Evolutionary conservation across 2,329 filamentous ascomycete genomes (phyloP).

Genomic region (Colletotrichum australisinense): DNA sequence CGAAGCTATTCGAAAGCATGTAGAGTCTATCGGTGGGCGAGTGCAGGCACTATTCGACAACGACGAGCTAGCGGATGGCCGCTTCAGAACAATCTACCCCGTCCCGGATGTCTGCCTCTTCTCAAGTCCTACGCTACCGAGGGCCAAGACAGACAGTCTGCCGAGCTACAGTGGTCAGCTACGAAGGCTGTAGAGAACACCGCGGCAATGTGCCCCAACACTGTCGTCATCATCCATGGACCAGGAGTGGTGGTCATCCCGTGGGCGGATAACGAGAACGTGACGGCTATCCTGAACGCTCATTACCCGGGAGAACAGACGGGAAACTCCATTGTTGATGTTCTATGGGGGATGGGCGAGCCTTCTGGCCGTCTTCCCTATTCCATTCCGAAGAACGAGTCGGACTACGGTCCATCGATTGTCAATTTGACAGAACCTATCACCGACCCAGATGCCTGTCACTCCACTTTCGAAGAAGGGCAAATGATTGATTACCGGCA

Average conservation of each 20-base stretch:
- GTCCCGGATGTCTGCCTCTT: too few relatives aligned
- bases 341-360: background rate
- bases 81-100: background rate
- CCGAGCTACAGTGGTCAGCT: too few relatives aligned
- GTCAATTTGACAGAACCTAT: slow-evolving; percentile 60
- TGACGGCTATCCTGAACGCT: background rate
- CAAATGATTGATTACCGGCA: slow-evolving; percentile 67
- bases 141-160: too few relatives aligned
- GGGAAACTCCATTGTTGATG: background rate
- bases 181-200: background rate
- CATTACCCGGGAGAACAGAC: background rate
- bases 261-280: background rate
- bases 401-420: slow-evolving; percentile 39
- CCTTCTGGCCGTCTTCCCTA: background rate
- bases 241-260: background rate
- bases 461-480: slow-evolving; percentile 58
- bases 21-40: too few relatives aligned
- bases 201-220: background rate
- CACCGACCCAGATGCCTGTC: background rate
- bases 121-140: too few relatives aligned
- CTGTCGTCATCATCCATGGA: background rate
- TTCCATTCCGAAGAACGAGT: background rate
- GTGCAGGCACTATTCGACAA: background rate
- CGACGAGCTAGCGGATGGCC: background rate
- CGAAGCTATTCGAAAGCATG: too few relatives aligned